These are phyloP conservation scores for Neurospora sp. DNA, from an alignment of 495 filamentous ascomycete species.

Conservation along the genomic window DNA sequence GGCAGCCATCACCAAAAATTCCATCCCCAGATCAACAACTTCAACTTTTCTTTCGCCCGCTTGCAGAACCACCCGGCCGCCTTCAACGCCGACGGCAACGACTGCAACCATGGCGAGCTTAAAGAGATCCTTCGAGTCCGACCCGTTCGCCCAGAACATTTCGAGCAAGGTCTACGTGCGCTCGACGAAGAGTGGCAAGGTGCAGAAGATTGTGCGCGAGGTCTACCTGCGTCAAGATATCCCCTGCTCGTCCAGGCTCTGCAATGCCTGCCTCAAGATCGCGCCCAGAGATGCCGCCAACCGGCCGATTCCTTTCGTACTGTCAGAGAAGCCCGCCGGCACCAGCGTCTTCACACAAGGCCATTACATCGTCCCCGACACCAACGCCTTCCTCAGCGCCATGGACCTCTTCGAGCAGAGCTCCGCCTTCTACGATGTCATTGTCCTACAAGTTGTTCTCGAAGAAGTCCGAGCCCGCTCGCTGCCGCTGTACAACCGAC, in stretches of 20 bases:
- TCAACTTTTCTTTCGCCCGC: background rate
- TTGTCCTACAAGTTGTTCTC: constrained; percentile 89
- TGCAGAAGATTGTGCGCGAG: constrained; percentile 96
- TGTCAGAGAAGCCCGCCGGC: constrained; percentile 76
- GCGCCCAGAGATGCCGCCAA: constrained; percentile 72
- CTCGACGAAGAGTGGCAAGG: constrained; percentile 88
- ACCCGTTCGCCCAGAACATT: constrained; percentile 63
- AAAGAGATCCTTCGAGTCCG: constrained; percentile 60
- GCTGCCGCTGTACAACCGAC: constrained; percentile 85
- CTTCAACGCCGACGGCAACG: background rate
- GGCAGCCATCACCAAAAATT: constrained; percentile 4
- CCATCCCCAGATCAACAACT: constrained; percentile 3
- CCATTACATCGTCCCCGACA: constrained; percentile 93
- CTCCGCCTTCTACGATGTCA: constrained; percentile 85
- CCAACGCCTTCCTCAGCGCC: constrained; percentile 87
- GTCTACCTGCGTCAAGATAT: constrained; percentile 93
- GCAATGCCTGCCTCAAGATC: constrained; percentile 54
- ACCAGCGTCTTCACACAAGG: constrained; percentile 72
- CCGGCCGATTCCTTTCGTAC: constrained; percentile 64
- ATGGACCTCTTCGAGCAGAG: constrained; percentile 95
- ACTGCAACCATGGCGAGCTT: constrained; percentile 69
- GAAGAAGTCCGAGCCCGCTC: constrained; percentile 93
- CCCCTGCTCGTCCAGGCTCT: constrained; percentile 90
- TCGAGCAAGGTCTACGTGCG: constrained; percentile 88
- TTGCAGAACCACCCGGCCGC: background rate